Base-by-base conservation (phyloP, 306 rosid species). In the Castanea crenata region DNA sequence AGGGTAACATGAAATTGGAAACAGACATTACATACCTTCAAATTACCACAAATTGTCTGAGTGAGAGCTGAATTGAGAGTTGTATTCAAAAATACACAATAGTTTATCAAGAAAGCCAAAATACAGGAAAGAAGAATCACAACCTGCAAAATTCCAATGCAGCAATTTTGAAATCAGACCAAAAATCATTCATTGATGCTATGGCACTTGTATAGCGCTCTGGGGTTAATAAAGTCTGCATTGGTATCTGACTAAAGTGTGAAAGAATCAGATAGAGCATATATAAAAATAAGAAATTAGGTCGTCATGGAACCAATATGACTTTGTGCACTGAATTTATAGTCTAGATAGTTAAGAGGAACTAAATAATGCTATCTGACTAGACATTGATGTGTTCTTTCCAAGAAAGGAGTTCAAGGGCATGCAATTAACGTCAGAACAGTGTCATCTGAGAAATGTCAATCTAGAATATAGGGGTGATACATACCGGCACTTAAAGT, bases 21-120 rank as follows among this genome's bases (percentile, higher is more conserved):
- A 25, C 4, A 55, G 11, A 54, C 1, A 55, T n/a, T 32, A 63
- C 79, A 25, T 25, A 84, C 92, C 92, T 86, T 89, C 79, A 86
- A 74, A 76, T 92, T 92, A 77, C 98, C 92, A 56, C 98, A 94
- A 6, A 92, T 89, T 54, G 94, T 91, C 55, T 91, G 97, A 8
- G 98, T 91, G 74, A 94, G 90, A 21, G 97, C 98, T 56, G 94
- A 94, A 84, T 92, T 94, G 81, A 91, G 62, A 59, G 91, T 89
- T 55, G 94, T 92, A 69, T 92, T 94, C 77, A 91, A 81, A 85
- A 94, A 90, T 4, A 89, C 92, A 18, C 86, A 88, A 79, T 91
- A 92, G 83, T 92, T 94, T 77, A 92, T 80, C 64, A 86, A 88
- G 85, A 92, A 94, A 29, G 91, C 93, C 89, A 92, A 70, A 34